phyloP scores from a whole-genome alignment of 2,329 filamentous ascomycete genomes.

The Diplodia corticola region DNA sequence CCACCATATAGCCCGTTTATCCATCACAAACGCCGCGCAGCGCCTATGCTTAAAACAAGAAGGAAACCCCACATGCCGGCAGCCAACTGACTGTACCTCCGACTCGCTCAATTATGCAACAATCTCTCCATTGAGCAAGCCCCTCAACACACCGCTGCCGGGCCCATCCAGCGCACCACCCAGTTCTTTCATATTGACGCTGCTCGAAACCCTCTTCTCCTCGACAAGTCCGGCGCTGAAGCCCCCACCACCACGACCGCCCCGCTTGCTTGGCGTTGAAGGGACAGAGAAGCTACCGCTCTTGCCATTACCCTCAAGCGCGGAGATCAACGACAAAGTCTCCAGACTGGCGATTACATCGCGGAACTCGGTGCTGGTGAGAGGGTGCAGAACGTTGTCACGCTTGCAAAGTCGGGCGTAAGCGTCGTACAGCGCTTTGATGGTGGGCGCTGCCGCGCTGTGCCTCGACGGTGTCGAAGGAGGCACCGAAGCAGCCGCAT shows the following conservation, averaged over 20 bases:
- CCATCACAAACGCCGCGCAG: background rate
- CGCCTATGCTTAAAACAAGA: background rate
- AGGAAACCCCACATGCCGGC: background rate
- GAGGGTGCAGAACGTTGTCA: conserved; percentile 84
- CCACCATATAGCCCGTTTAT: background rate
- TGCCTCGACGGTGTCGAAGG: conserved; percentile 45
- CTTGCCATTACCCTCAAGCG: conserved; percentile 62
- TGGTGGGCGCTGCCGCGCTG: conserved; percentile 67
- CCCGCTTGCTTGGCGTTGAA: conserved; percentile 62
- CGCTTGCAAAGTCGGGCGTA: conserved; percentile 81
- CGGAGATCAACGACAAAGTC: conserved; percentile 75
- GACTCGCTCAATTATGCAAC: background rate
- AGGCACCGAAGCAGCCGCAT: conserved; percentile 27
- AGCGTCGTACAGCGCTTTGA: conserved; percentile 80
- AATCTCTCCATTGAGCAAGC: conserved; percentile 28
- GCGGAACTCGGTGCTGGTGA: conserved; percentile 89
- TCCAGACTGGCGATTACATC: conserved; percentile 90
- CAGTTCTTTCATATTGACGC: conserved; percentile 77
- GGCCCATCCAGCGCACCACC: conserved; percentile 60
- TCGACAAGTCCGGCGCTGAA: conserved; percentile 58
- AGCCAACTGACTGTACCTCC: background rate
- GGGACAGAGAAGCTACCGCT: conserved; percentile 35
- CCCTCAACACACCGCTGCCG: conserved; percentile 42
- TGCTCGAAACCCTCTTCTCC: conserved; percentile 76
- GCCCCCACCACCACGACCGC: conserved; percentile 36